These are phyloP conservation scores for Colletotrichum euphorbiae DNA, from an alignment of 2,329 filamentous ascomycete genomes.

Conservation along the genomic window DNA sequence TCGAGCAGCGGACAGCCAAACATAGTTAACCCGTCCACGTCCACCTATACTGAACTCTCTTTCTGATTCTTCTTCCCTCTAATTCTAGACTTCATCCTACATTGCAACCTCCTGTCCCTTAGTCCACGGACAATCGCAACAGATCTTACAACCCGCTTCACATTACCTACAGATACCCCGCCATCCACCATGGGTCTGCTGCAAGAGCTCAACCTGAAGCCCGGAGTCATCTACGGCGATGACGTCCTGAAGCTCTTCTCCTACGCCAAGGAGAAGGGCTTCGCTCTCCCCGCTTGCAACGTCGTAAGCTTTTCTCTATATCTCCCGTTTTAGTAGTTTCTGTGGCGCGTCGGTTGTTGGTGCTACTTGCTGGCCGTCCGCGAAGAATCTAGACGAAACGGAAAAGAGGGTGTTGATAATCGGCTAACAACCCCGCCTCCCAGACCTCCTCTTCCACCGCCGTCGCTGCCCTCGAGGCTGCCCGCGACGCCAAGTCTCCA, in stretches of 20 bases:
- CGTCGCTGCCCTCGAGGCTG: slow-evolving; percentile 91
- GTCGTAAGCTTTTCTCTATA: slow-evolving; percentile 57
- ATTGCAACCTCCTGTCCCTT: slow-evolving; percentile 2
- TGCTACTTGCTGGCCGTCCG: neutral
- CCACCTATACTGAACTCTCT: slow-evolving; percentile 25
- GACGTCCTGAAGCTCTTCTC: slow-evolving; percentile 78
- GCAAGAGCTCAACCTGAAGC: slow-evolving; percentile 61
- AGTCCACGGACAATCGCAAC: slow-evolving; percentile 12
- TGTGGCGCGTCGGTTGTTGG: neutral
- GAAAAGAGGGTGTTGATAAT: slow-evolving; percentile 13
- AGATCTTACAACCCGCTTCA: slow-evolving; percentile 11
- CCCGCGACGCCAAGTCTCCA: slow-evolving; percentile 89
- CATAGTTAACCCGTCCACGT: slow-evolving; percentile 36
- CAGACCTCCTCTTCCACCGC: slow-evolving; percentile 83
- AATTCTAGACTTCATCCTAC: neutral
- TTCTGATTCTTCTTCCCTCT: neutral
- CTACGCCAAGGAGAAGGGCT: slow-evolving; percentile 88
- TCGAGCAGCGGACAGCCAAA: slow-evolving; percentile 23
- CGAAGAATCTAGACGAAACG: neutral
- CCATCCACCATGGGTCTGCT: slow-evolving; percentile 47
- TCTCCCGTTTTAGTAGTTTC: neutral
- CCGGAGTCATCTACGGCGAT: slow-evolving; percentile 66
- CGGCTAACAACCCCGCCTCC: slow-evolving; percentile 35
- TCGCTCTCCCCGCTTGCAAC: slow-evolving; percentile 92
- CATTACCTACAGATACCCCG: slow-evolving; percentile 24